Base-by-base conservation (phyloP, 352 stramenopile genomes). In the Blastocystis sp. region DNA sequence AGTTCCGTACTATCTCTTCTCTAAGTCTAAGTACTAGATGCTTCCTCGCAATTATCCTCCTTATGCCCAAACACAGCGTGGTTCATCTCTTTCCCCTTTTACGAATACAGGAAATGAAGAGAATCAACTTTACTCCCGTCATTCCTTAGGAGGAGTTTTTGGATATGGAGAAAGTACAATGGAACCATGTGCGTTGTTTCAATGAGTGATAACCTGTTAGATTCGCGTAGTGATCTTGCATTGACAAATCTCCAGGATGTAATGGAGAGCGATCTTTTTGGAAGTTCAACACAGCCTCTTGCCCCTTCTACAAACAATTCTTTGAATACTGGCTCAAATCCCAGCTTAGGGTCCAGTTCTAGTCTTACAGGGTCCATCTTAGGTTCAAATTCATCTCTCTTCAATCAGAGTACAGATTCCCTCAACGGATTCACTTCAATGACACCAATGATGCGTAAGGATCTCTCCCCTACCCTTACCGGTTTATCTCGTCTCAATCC, bases 221-320 rank as follows among this genome's bases (percentile, higher is more conserved):
- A 66, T 44, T 24, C 27, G 1, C 5, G 15, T 42, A 27, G 73
- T 42, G 73, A 84, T 48, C 73, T 84, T 51, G 22, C 54, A 19
- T 42, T 84, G 24, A 35, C 53, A 22, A 84, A 84, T 68, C 73
- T 84, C 2, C 73, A 62, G 22, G 73, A 84, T 84, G 73, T 84
- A 1, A 84, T 84, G 73, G 73, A 84, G 53, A 42, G 68, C 15
- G 53, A 84, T 44, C 48, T 62, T 15, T 64, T 84, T 35, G 17
- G 42, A 13, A 53, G 27, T 13, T n/a, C 56, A 33, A 33, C 19
- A 1, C 15, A 30, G n/a, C 40, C 70, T 24, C 40, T 81, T 15
- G 35, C 42, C 33, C 17, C 30, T 1, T 27, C 53, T n/a, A 22
- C 17, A 7, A n/a, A 3, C 68, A 53, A 2, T 24, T 81, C 24